Base-by-base conservation (phyloP, 345 rosid genomes). In the Salix caprea region DNA sequence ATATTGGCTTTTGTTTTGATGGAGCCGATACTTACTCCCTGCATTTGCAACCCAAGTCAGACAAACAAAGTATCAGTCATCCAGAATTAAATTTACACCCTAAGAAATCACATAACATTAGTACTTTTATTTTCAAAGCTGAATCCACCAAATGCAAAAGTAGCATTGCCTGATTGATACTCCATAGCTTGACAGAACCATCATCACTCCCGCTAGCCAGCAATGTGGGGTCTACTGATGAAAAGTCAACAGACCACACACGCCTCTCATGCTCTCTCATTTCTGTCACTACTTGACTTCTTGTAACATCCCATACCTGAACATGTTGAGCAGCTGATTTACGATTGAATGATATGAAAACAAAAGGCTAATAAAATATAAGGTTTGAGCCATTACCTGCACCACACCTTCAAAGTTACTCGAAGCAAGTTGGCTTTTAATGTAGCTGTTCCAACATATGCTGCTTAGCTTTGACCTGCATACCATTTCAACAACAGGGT, bases 81-180 rank as follows among this genome's bases (percentile, higher is more conserved):
- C 82, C 72, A 71, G 81, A 79, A 77, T 54, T 65, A 75, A 24
- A 52, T 73, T 75, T 64, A 77, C 71, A 52, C 40, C 7, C 4
- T 66, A 74, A 82, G 78, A 85, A 87, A 86, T 80, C 83, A 90
- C 85, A 87, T 77, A 60, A 82, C 79, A 80, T 81, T 70, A 79
- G 82, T 87, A 92, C 85, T 79, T 86, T 90, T 84, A 87, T 87
- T 84, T 91, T 90, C 89, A 82, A 94, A 93, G 93, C 91, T 91
- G 91, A 91, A 92, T 92, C 88, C 91, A 86, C 86, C 91, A 88
- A 91, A 86, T 79, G 84, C 85, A 89, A 92, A 88, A 89, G 56
- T 88, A 88, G 85, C 90, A 90, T 93, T 96, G 97, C 99, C 97
- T 96, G 99, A 92, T 96, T 93, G 97, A 96, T 93, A 85, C 91